Conservation (phyloP, 345 rosid species). For the Durio zibethinus region DNA sequence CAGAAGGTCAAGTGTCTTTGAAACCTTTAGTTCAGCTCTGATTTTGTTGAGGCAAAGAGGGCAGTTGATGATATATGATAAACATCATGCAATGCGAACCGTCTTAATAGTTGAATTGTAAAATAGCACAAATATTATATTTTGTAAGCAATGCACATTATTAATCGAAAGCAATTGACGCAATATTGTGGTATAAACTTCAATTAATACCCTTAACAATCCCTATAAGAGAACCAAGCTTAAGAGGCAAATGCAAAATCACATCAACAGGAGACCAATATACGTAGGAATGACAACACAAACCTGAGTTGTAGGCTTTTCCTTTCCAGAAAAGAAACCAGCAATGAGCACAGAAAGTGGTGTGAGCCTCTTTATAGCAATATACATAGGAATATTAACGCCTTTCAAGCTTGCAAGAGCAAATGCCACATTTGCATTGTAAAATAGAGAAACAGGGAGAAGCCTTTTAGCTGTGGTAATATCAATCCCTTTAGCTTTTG, state of each 20-base stretch:
- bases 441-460: constrained; percentile 79
- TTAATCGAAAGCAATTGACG: neutral
- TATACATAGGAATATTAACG: constrained; percentile 96
- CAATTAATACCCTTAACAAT: neutral
- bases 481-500: constrained; percentile 59
- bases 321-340: constrained; percentile 69
- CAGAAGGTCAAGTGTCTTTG: neutral
- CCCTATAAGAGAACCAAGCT: neutral
- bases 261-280: neutral
- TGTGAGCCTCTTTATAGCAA: constrained; percentile 93
- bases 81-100: neutral
- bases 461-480: constrained; percentile 66
- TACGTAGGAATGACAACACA: constrained; percentile 3
- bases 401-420: constrained; percentile 99
- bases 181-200: neutral
- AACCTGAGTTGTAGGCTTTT: constrained; percentile 79
- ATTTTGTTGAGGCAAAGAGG: neutral
- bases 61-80: neutral
- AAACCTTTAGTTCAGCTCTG: neutral
- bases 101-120: neutral
- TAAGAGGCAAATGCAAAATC: neutral
- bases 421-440: constrained; percentile 95
- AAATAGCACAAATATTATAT: neutral
- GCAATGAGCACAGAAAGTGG: constrained; percentile 86
- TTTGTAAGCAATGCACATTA: neutral